Conservation (phyloP, 164 flowering plant species). For the Nelumbo lutea region DNA sequence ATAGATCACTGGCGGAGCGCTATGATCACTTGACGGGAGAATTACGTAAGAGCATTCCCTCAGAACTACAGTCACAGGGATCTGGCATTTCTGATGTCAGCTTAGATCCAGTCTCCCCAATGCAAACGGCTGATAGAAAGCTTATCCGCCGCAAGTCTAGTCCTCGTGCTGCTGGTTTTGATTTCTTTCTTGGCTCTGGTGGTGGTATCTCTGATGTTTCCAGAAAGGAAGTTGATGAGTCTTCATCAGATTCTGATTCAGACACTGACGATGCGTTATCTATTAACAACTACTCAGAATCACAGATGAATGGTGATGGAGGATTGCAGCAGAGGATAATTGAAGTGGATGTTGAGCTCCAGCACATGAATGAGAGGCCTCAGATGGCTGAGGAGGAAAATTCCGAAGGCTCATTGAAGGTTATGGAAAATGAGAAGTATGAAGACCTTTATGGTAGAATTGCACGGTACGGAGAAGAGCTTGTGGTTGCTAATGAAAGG, state of each 20-base stretch:
- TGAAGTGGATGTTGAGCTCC: constrained; percentile 58
- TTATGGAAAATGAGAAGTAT: not conserved
- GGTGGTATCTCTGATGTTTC: constrained; percentile 42
- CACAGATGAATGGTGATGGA: constrained; percentile 27
- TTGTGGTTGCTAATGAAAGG: constrained; percentile 37
- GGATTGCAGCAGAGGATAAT: constrained; percentile 32
- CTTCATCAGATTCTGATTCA: constrained; percentile 43
- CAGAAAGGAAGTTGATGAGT: constrained; percentile 47
- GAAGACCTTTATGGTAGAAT: constrained; percentile 28
- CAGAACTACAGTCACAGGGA: constrained; percentile 57
- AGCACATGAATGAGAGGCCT: constrained; percentile 50
- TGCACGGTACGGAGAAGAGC: constrained; percentile 45
- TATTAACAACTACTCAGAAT: constrained; percentile 35
- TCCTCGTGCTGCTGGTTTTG: constrained; percentile 77
- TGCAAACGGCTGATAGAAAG: constrained; percentile 33
- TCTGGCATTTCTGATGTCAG: constrained; percentile 51
- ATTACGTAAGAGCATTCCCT: constrained; percentile 19
- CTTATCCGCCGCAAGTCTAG: constrained; percentile 31
- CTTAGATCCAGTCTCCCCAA: constrained; percentile 40
- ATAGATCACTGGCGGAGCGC: constrained; percentile 84
- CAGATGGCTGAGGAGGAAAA: constrained; percentile 33
- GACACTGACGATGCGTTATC: constrained; percentile 61
- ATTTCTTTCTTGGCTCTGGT: constrained; percentile 63
- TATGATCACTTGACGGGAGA: constrained; percentile 86
- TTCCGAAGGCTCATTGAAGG: constrained; percentile 19